These are phyloP conservation scores for Conticribra weissflogii DNA, from an alignment of 108 stramenopile genomes.

Conservation along the genomic window DNA sequence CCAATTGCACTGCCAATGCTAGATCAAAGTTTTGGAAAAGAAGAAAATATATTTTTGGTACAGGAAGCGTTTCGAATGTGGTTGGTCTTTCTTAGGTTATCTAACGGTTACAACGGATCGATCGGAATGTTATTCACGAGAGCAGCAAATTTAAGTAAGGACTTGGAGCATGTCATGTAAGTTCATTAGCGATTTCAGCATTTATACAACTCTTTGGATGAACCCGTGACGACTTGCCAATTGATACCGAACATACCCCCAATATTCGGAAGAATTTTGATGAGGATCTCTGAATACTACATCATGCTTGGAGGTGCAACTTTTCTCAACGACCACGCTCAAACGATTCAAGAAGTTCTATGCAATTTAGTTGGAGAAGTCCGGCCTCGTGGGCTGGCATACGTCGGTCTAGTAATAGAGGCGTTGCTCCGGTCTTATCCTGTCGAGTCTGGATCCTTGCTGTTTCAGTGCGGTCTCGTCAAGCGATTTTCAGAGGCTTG, in stretches of 20 bases:
- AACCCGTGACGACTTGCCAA: no score
- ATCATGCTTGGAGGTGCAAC: conserved; percentile 37
- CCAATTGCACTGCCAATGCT: conserved; percentile 52
- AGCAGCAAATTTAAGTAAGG: conserved; percentile 31
- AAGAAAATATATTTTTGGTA: conserved; percentile 44
- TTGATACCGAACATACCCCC: no score
- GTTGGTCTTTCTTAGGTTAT: conserved; percentile 41
- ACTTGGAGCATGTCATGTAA: conserved; percentile 55
- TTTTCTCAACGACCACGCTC: conserved; percentile 42
- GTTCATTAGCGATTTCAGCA: not conserved
- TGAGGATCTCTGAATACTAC: conserved; percentile 50
- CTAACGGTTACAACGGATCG: conserved; percentile 21
- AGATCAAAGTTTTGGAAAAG: conserved; percentile 39
- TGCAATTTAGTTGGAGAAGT: conserved; percentile 42
- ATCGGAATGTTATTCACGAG: conserved; percentile 40
- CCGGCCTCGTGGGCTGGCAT: conserved; percentile 41
- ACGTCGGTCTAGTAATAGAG: conserved; percentile 40
- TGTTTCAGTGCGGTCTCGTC: conserved; percentile 27
- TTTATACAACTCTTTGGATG: no score
- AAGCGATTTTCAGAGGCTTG: conserved; percentile 38
- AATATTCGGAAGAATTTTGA: conserved; percentile 31
- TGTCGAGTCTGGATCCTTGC: conserved; percentile 28
- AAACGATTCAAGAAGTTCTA: conserved; percentile 37
- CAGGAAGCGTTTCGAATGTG: conserved; percentile 41
- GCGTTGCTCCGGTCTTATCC: conserved; percentile 38